Evolutionary conservation across 2,329 filamentous ascomycete genomes (phyloP).

Genomic region (Aspergillus quadricinctus): DNA sequence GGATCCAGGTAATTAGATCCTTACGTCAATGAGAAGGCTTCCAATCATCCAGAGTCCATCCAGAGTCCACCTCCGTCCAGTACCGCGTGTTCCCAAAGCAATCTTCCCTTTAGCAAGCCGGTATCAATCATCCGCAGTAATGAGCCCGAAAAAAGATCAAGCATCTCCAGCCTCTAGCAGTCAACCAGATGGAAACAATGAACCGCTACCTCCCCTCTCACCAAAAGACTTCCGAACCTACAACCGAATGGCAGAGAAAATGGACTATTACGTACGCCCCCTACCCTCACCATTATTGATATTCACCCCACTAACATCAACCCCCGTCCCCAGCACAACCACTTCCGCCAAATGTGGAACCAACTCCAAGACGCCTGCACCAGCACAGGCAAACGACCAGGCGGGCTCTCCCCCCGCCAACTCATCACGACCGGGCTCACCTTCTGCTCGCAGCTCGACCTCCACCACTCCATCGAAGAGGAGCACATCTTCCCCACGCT

Average conservation of each 20-base stretch:
- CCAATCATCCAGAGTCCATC: background rate
- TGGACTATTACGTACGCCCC: conserved; percentile 64
- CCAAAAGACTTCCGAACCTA: conserved; percentile 63
- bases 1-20: background rate
- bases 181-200: background rate
- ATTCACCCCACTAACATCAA: conserved; percentile 14
- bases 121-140: background rate
- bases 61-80: background rate
- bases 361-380: conserved; percentile 63
- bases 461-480: conserved; percentile 83
- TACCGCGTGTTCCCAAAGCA: background rate
- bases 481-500: conserved; percentile 73
- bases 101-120: background rate
- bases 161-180: background rate
- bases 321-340: conserved; percentile 67
- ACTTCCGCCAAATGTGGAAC: conserved; percentile 73
- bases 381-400: conserved; percentile 52
- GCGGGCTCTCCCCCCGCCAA: conserved; percentile 61
- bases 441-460: conserved; percentile 65
- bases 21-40: background rate
- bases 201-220: conserved; percentile 58
- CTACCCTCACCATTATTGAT: background rate
- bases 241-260: conserved; percentile 69
- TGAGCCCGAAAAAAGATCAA: background rate
- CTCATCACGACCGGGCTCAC: conserved; percentile 66